These are phyloP conservation scores for Betula pendula DNA, from an alignment of 306 rosid genomes.

Conservation along the genomic window DNA sequence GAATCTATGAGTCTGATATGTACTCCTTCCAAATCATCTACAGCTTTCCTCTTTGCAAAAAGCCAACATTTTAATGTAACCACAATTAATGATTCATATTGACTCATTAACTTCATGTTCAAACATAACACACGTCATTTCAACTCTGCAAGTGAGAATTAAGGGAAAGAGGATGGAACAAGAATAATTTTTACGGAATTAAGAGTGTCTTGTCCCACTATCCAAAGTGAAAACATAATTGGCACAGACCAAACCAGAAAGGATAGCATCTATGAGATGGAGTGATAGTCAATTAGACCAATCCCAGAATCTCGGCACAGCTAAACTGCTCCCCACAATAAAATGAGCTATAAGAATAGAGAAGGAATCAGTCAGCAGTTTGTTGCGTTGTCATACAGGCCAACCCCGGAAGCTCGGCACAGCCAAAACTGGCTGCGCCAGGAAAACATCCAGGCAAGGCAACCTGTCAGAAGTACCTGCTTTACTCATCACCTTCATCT, in stretches of 20 bases:
- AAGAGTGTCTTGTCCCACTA: background rate
- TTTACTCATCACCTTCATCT: constrained; percentile 45
- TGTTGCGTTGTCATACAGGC: constrained; percentile 34
- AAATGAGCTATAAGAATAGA: constrained; percentile 24
- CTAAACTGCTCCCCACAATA: background rate
- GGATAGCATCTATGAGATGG: background rate
- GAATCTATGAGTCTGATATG: background rate
- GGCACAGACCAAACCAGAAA: background rate
- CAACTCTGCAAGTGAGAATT: background rate
- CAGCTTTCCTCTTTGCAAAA: background rate
- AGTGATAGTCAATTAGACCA: background rate
- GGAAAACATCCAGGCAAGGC: constrained; percentile 42
- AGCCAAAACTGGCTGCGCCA: constrained; percentile 43
- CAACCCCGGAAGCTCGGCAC: constrained; percentile 42
- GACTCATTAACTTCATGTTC: background rate
- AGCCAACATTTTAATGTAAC: background rate
- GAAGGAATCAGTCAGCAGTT: constrained; percentile 44
- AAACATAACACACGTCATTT: background rate
- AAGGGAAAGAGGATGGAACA: background rate
- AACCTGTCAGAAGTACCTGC: constrained; percentile 59
- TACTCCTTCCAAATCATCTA: background rate
- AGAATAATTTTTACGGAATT: background rate
- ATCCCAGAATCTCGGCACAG: background rate
- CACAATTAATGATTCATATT: background rate
- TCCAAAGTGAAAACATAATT: background rate